Evolutionary conservation across 1,284 basidiomycete species (phyloP), one percentile per base, ranked within the genome.

Genomic region (Trichosporon inkin): DNA sequence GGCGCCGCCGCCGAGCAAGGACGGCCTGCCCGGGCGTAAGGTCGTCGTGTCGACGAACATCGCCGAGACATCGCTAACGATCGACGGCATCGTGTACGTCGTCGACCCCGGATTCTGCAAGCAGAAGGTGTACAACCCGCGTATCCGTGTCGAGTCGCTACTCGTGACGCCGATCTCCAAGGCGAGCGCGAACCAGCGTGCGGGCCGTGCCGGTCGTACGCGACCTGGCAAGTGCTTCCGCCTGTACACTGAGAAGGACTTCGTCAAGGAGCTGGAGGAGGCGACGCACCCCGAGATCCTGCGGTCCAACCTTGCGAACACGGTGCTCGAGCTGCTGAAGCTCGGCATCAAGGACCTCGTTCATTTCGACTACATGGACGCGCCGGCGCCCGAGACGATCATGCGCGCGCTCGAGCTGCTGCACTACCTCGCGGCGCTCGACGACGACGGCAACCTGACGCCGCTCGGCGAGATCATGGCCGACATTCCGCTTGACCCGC

Each of bases 61-160:
- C 64, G 96, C 96, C 8, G 95, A 99, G 79, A 99, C 96, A 0
- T 96, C 92, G 10, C 80, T 99, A 37, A 99, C 95, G 1, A 98
- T 99, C 63, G 95, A 98, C 69, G 96, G 95, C 22, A 98, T 99
- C 71, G 93, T 99, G 13, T 99, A 98, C 73, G 95, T 99, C 60
- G 92, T 99, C 47, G 95, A 99, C 75, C 93, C 96, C 0, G 95
- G 95, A 0, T 95, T 96, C 81, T 92, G 90, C 69, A 95, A 97
- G 79, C 91, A 97, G 79, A 98, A 94, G 75, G 90, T 97, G 56
- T 97, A 97, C 81, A 96, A 96, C 75, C 93, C 93, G 0, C 85
- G 94, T 34, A 96, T 98, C 68, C 86, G 96, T 65, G 93, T 99
- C 44, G 95, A 99, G 80, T 92, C 88, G 59, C 81, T 99, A 58